Conservation (phyloP, 1,284 basidiomycete species). For the Bondarzewia mesenterica region DNA sequence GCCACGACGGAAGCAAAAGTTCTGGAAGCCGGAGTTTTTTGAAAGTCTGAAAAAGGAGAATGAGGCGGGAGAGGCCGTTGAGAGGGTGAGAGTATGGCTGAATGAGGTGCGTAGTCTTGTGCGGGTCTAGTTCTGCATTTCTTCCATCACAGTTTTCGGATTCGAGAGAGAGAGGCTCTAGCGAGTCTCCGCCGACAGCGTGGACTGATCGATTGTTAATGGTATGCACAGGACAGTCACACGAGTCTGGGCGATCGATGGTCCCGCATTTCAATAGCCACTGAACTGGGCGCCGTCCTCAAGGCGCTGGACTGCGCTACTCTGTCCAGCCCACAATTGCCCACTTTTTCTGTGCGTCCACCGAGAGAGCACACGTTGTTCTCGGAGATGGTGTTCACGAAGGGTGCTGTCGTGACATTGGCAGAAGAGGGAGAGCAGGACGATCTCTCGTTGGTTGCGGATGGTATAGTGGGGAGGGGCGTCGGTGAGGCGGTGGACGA, state of each 20-base stretch:
- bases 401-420: background rate
- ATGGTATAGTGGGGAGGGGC: background rate
- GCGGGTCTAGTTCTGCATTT: background rate
- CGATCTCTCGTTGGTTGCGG: background rate
- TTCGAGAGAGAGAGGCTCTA: background rate
- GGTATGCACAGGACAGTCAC: background rate
- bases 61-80: background rate
- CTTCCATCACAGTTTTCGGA: background rate
- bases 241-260: background rate
- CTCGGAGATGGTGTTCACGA: background rate
- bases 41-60: conserved; percentile 20
- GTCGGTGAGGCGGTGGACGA: background rate
- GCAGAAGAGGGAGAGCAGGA: background rate
- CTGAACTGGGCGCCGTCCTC: background rate
- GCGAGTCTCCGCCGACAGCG: background rate
- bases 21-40: conserved; percentile 73
- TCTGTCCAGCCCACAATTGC: background rate
- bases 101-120: background rate
- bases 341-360: background rate
- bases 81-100: background rate
- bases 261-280: background rate
- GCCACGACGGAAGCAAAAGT: conserved; percentile 65
- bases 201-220: background rate
- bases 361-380: background rate
- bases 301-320: background rate